Evolutionary conservation across 768 basidiomycete species (phyloP).

Genomic region (Phanerodontia chrysosporium): DNA sequence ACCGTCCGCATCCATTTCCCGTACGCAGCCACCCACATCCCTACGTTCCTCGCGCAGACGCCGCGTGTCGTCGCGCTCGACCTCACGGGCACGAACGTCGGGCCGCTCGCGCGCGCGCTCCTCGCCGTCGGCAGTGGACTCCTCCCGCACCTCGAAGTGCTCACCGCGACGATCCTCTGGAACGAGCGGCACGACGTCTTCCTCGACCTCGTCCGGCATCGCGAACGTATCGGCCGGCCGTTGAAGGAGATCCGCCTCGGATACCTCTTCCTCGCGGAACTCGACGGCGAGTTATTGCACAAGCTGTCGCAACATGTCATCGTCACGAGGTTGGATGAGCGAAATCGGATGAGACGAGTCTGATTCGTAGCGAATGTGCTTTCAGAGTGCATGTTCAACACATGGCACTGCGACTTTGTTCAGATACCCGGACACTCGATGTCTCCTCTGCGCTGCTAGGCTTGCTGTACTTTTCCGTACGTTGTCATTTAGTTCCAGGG

Average conservation of each 20-base stretch:
- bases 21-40: too few relatives aligned
- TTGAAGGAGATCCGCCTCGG: background rate
- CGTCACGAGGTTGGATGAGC: too few relatives aligned
- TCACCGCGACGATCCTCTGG: background rate
- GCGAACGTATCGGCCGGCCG: background rate
- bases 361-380: too few relatives aligned
- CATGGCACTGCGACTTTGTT: too few relatives aligned
- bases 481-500: too few relatives aligned
- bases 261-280: background rate
- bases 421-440: too few relatives aligned
- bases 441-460: too few relatives aligned
- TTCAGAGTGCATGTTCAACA: too few relatives aligned
- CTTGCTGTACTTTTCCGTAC: too few relatives aligned
- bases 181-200: background rate
- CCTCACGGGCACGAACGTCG: background rate
- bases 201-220: background rate
- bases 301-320: background rate
- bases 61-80: background rate
- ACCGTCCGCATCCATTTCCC: background rate
- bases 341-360: too few relatives aligned
- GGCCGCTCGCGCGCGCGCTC: background rate
- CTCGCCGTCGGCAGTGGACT: background rate
- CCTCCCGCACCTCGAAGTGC: background rate
- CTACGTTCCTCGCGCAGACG: background rate
- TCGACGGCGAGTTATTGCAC: background rate